phyloP scores from a whole-genome alignment of 1,284 basidiomycete genomes.

The Puccinia triticina region DNA sequence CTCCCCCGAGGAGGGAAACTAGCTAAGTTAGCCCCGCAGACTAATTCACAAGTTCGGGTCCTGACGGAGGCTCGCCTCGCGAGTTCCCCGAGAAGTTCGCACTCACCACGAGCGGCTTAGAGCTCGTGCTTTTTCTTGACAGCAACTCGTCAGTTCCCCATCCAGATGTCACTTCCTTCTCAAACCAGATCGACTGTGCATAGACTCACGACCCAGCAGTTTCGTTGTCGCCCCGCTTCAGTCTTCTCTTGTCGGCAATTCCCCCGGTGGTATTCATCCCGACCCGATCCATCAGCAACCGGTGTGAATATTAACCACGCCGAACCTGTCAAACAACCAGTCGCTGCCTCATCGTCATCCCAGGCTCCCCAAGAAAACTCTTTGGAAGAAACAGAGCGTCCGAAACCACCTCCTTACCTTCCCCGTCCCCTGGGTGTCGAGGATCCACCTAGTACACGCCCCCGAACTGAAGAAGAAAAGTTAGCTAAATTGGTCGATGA shows the following conservation, averaged over 20 bases:
- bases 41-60: no score
- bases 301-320: background rate
- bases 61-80: no score
- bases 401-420: slow-evolving; percentile 50
- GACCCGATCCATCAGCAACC: background rate
- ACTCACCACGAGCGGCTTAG: no score
- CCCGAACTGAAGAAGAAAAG: slow-evolving; percentile 40
- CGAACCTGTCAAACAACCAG: background rate
- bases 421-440: slow-evolving; percentile 48
- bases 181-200: background rate
- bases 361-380: background rate
- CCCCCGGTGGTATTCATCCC: background rate
- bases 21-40: no score
- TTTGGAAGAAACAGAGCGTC: background rate
- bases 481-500: slow-evolving; percentile 48
- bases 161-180: background rate
- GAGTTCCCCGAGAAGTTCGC: no score
- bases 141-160: background rate
- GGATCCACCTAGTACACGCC: slow-evolving; percentile 29
- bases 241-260: background rate
- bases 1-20: no score
- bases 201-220: background rate
- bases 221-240: background rate
- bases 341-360: background rate
- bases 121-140: no score